Conservation (phyloP, 441 rosid genomes). For the Dalechampia spathulata region DNA sequence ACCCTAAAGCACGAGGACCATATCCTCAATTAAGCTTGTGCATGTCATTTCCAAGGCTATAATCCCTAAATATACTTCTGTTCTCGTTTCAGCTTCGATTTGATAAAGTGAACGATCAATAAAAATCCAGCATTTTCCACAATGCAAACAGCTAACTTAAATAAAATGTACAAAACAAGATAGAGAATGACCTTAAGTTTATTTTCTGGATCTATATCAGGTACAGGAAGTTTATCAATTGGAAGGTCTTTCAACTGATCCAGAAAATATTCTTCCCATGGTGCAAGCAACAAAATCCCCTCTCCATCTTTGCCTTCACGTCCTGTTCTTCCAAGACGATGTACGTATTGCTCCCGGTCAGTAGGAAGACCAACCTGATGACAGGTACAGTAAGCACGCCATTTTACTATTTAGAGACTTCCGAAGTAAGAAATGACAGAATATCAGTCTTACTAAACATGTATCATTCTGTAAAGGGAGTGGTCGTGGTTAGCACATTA, state of each 20-base stretch:
- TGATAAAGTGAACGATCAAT: neutral
- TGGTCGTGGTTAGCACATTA: too few relatives aligned
- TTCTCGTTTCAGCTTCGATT: neutral
- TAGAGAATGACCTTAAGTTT: slow-evolving; percentile 48
- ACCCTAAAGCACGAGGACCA: too few relatives aligned
- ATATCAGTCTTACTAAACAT: too few relatives aligned
- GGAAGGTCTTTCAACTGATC: slow-evolving; percentile 74
- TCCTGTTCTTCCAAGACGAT: slow-evolving; percentile 91
- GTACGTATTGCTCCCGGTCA: slow-evolving; percentile 78
- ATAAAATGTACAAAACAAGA: slow-evolving; percentile 6
- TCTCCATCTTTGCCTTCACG: slow-evolving; percentile 77
- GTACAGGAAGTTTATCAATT: slow-evolving; percentile 47
- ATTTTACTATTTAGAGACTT: too few relatives aligned
- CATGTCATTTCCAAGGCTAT: neutral
- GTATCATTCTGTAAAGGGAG: too few relatives aligned
- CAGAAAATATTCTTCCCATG: slow-evolving; percentile 92
- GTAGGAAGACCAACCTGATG: slow-evolving; percentile 76
- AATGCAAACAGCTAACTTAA: neutral
- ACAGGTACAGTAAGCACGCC: slow-evolving; percentile 6
- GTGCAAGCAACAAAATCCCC: slow-evolving; percentile 79
- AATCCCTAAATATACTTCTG: neutral
- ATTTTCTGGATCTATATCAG: slow-evolving; percentile 43
- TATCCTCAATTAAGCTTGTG: too few relatives aligned
- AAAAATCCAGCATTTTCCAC: neutral
- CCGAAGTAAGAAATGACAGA: too few relatives aligned